Conservation (phyloP, 2,329 filamentous ascomycete genomes). For the Colletotrichum karsti region DNA sequence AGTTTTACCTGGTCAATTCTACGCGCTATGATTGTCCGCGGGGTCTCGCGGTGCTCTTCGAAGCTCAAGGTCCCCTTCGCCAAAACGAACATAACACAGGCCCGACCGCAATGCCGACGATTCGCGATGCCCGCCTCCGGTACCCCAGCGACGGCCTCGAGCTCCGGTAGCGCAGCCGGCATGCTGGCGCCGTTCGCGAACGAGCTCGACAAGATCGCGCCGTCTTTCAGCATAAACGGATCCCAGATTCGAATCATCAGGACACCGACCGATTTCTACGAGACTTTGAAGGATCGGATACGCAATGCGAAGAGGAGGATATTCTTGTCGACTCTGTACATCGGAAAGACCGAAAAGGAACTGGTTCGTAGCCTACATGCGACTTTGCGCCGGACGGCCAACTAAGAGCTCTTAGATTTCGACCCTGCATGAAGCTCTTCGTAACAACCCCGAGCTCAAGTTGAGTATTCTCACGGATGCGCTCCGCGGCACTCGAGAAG, state of each 20-base stretch:
- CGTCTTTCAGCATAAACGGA: constrained; percentile 86
- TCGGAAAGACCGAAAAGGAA: constrained; percentile 92
- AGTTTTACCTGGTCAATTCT: background rate
- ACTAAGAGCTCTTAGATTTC: constrained; percentile 63
- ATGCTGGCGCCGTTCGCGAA: constrained; percentile 63
- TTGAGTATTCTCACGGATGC: constrained; percentile 93
- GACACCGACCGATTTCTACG: constrained; percentile 89
- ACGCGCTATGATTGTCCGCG: constrained; percentile 43
- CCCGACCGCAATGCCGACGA: constrained; percentile 27
- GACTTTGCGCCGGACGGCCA: background rate
- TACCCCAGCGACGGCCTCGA: constrained; percentile 20
- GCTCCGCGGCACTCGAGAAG: constrained; percentile 89
- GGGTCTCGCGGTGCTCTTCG: constrained; percentile 39
- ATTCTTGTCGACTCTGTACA: constrained; percentile 96
- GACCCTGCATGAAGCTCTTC: constrained; percentile 79
- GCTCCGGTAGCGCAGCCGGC: constrained; percentile 42
- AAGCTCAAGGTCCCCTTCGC: constrained; percentile 31
- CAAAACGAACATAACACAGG: constrained; percentile 7
- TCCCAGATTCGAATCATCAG: constrained; percentile 82
- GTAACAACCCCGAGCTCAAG: constrained; percentile 76
- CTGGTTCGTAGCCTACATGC: constrained; percentile 60
- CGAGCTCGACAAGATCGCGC: constrained; percentile 88
- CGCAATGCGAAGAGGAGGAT: constrained; percentile 79
- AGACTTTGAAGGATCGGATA: constrained; percentile 90
- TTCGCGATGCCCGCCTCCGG: constrained; percentile 28